Base-by-base conservation (phyloP, 2,329 filamentous ascomycete genomes). In the Stachybotrys chlorohalonatus region DNA sequence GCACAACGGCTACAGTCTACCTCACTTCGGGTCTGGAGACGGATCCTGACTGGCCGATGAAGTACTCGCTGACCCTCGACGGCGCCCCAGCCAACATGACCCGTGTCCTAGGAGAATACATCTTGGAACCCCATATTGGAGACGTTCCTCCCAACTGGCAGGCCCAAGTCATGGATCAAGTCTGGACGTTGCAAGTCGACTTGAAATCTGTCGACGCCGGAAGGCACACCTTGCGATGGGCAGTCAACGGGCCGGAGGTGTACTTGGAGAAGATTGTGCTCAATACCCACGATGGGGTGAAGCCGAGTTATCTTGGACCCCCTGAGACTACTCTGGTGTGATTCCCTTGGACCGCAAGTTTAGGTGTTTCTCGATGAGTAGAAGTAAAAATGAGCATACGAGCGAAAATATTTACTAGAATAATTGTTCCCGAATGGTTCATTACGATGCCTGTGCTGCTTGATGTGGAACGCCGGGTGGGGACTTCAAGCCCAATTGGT, bases 21-120 rank as follows among this genome's bases (percentile, higher is more conserved):
- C 15, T 55, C 39, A 54, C 47, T 15, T n/a, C 11, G 9, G 49
- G 39, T 8, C 68, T 79, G 7, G 79, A 81, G 59, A 73, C 75
- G 15, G 72, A 78, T 56, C 77, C 78, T 1, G 66, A 69, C 39
- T 66, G 70, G 0, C 74, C 70, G 1, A 73, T 81, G 59, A 68
- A 66, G 5, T 80, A 77, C 57, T 74, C 77, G 4, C 68, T 78
- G 5, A 68, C 72, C 2, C 59, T 81, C 9, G 72, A 76, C 53
- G 67, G 73, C 45, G 63, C 67, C 8, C 61, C 70, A 39, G 63
- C 58, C 1, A 62, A 63, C n/a, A 63, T 61, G 42, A 60, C 60
- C 1, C 56, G 63, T 3, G 52, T 69, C 7, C 56, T 74, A 2
- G 65, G 73, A 3, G 66, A 74, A 9, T 49, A 15, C 17, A 9